Evolutionary conservation across 257 asterid species (phyloP).

Genomic region (Apocynum venetum): DNA sequence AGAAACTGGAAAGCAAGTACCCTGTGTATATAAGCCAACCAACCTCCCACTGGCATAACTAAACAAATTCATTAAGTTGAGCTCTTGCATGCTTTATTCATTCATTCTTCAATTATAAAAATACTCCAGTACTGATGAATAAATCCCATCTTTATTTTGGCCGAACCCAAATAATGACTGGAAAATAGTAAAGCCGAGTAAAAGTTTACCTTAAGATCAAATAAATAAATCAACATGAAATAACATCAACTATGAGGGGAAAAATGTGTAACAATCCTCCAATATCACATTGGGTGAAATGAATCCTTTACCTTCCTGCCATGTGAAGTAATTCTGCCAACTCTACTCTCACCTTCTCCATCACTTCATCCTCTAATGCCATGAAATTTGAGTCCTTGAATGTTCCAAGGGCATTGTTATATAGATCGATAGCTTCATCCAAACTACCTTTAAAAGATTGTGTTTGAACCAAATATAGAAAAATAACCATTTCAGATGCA

Average conservation of each 20-base stretch:
- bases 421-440: constrained; percentile 11
- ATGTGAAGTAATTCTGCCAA: constrained; percentile 86
- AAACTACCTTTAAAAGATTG: background rate
- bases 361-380: constrained; percentile 7
- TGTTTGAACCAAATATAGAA: background rate
- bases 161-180: background rate
- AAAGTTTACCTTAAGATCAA: background rate
- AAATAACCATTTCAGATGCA: background rate
- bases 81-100: background rate
- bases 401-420: background rate
- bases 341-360: constrained; percentile 75
- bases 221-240: background rate
- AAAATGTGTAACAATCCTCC: background rate
- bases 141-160: constrained; percentile 3
- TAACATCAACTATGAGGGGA: background rate
- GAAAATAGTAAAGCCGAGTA: background rate
- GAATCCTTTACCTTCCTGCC: constrained; percentile 62
- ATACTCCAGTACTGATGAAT: background rate
- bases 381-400: background rate
- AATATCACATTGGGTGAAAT: background rate
- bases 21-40: background rate
- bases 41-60: background rate
- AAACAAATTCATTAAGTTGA: background rate
- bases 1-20: background rate
- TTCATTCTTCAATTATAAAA: background rate